phyloP scores from a whole-genome alignment of 106 monocot species.

The Allium fistulosum region DNA sequence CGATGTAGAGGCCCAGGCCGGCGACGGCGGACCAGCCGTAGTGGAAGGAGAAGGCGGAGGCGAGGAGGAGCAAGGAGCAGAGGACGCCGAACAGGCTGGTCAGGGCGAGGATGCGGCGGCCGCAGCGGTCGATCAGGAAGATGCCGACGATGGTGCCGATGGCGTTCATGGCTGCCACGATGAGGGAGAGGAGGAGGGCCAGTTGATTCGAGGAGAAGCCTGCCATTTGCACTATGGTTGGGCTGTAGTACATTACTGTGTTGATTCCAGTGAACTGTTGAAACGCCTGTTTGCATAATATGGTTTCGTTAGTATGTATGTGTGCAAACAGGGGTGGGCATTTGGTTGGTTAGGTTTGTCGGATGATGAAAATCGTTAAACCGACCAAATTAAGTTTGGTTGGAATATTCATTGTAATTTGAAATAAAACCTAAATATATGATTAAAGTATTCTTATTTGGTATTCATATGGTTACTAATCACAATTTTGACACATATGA shows the following conservation, averaged over 20 bases:
- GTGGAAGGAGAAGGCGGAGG: conserved; percentile 54
- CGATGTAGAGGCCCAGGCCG: conserved; percentile 82
- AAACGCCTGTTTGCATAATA: conserved; percentile 57
- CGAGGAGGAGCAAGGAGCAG: conserved; percentile 60
- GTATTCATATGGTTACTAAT: too few species aligned
- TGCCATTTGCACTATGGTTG: conserved; percentile 98
- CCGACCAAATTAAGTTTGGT: too few species aligned
- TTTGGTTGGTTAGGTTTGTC: too few species aligned
- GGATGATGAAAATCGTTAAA: too few species aligned
- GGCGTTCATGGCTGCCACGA: conserved; percentile 80
- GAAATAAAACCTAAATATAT: too few species aligned
- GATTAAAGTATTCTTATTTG: too few species aligned
- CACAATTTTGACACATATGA: too few species aligned
- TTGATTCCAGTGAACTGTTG: conserved; percentile 99
- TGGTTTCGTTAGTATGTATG: neutral
- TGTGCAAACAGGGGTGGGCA: too few species aligned
- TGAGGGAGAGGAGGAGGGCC: conserved; percentile 74
- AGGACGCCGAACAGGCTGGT: conserved; percentile 63
- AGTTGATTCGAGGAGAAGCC: conserved; percentile 91
- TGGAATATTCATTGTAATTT: too few species aligned
- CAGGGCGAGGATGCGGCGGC: conserved; percentile 63
- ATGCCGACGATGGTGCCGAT: conserved; percentile 75
- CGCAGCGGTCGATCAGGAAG: conserved; percentile 73
- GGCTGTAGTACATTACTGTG: conserved; percentile 99
- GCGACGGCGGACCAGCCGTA: conserved; percentile 62